phyloP scores from a whole-genome alignment of 2,329 filamentous ascomycete genomes.

The Gliomastix tumulicola region DNA sequence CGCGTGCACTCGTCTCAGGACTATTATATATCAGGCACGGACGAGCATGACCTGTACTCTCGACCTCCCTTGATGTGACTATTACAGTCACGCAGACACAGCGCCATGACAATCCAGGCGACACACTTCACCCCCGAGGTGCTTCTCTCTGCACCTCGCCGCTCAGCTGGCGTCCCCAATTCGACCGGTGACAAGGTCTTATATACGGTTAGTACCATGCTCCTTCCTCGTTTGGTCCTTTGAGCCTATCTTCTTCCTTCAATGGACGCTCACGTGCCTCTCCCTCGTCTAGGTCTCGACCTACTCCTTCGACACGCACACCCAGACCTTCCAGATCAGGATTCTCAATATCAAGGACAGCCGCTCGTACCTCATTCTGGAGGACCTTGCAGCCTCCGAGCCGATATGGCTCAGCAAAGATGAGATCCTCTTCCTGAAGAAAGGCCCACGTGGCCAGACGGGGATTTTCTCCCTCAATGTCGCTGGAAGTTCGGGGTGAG shows the following conservation, averaged over 20 bases:
- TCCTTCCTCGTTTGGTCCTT: neutral
- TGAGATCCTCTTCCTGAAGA: conserved; percentile 50
- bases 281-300: conserved; percentile 46
- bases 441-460: conserved; percentile 38
- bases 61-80: too few relatives aligned
- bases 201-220: conserved; percentile 45
- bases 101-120: conserved; percentile 61
- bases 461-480: conserved; percentile 33
- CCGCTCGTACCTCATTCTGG: conserved; percentile 57
- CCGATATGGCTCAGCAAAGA: conserved; percentile 70
- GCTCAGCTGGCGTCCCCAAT: conserved; percentile 66
- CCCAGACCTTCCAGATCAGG: conserved; percentile 60
- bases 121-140: conserved; percentile 71
- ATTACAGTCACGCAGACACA: conserved; percentile 5
- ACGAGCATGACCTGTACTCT: too few relatives aligned
- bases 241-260: too few relatives aligned
- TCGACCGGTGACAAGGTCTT: conserved; percentile 55
- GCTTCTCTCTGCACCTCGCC: conserved; percentile 67
- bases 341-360: conserved; percentile 64
- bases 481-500: conserved; percentile 28
- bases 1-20: too few relatives aligned
- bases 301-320: conserved; percentile 74
- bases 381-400: conserved; percentile 59
- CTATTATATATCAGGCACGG: too few relatives aligned
- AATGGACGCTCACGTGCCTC: too few relatives aligned